Base-by-base conservation (phyloP, 78 protist species). In the slime mould (Dictyostelium discoideum) region DNA sequence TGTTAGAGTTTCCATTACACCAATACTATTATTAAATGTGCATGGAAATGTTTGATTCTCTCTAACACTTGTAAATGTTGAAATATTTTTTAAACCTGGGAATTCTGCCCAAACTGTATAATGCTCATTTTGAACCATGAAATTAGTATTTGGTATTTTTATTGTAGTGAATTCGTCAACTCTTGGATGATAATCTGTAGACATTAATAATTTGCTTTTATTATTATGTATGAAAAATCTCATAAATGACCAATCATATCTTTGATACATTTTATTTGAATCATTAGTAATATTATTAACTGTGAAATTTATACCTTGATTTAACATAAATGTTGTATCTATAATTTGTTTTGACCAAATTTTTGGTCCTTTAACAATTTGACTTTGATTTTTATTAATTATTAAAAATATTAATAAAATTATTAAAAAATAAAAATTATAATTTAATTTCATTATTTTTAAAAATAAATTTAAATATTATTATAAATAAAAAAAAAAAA, bases 131-230 rank as follows among this genome's bases (percentile, higher is more conserved):
- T 67, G 76, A 29, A 77, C 76, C 29, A n/a, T 74, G 60, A 57
- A 37, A 79, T 72, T n/a, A 8, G 78, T 26, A 22, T 73, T 26
- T 79, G 85, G 86, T 1, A 80, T 26, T 63, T 57, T 50, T 42
- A 87, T 7, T 13, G 93, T 79, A 10, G 93, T 87, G 46, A 87
- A 87, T 18, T 87, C 93, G 80, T 87, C 93, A 32, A 73, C 79
- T 29, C 79, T 26, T 73, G 79, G 79, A 73, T 73, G 79, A 29
- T n/a, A 10, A 73, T 73, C 37, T 6, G 14, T n/a, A 5, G 32
- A n/a, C 73, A 65, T 65, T n/a, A 65, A n/a, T n/a, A n/a, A 65
- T 7, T 65, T n/a, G 3, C 5, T 65, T 7, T 65, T 65, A n/a
- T 65, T 65, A 8, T n/a, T n/a, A 65, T n/a, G 73, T 65, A 65